phyloP scores from a whole-genome alignment of 176 grass and related monocot genomes.

The Thinopyrum elongatum region DNA sequence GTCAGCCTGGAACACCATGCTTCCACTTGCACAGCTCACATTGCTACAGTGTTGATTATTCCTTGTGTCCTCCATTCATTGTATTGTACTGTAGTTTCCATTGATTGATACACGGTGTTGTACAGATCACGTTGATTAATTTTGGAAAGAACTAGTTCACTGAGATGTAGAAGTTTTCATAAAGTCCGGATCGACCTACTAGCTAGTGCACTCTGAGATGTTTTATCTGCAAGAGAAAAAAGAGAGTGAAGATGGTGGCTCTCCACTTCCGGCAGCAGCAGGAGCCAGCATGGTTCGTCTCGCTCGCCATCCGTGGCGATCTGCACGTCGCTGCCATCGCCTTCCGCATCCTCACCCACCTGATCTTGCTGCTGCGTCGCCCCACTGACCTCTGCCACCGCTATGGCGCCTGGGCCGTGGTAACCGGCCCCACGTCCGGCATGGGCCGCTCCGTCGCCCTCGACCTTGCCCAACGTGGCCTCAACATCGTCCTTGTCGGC shows the following conservation, averaged over 20 bases:
- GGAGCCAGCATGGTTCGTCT: not conserved
- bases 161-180: too few relatives aligned
- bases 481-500: not conserved
- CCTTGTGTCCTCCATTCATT: too few relatives aligned
- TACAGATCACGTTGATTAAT: too few relatives aligned
- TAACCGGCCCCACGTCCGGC: not conserved
- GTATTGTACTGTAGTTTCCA: too few relatives aligned
- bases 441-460: not conserved
- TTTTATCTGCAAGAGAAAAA: not conserved
- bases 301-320: not conserved
- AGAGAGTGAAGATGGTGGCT: not conserved
- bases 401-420: not conserved
- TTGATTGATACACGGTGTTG: too few relatives aligned
- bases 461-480: not conserved
- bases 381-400: not conserved
- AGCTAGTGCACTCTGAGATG: too few relatives aligned
- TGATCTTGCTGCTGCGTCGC: not conserved
- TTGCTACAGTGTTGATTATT: too few relatives aligned
- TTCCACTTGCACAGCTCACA: too few relatives aligned
- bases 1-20: too few relatives aligned
- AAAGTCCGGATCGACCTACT: too few relatives aligned
- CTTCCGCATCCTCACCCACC: not conserved
- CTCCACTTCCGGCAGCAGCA: not conserved
- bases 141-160: too few relatives aligned
- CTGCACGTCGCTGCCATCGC: not conserved